A percentile compares a stretch with the other conserved stretches of the same genome.
These are phyloP conservation scores for Calonectria crousiana DNA, from an alignment of 2,329 filamentous ascomycete species.

Conservation along the genomic window DNA sequence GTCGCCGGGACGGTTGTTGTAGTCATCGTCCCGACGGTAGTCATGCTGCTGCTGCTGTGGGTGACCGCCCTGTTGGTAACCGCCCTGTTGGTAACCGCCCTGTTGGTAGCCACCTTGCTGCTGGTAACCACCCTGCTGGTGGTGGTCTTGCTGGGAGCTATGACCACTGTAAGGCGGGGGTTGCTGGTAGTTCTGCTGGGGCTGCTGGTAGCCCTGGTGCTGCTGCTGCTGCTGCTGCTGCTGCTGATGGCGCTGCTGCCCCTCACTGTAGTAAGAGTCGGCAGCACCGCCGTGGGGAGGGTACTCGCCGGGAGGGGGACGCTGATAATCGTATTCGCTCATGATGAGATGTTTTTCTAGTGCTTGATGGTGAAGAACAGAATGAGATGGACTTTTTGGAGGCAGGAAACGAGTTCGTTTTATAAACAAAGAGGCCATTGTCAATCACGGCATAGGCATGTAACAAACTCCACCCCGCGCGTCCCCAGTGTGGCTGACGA, in stretches of 20 bases:
- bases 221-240: background rate
- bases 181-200: background rate
- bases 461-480: conserved; percentile 7
- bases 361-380: background rate
- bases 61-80: background rate
- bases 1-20: background rate
- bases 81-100: background rate
- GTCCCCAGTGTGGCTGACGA: conserved; percentile 16
- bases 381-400: too few species aligned
- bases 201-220: background rate
- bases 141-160: conserved; percentile 5
- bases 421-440: background rate
- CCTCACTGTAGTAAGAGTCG: conserved; percentile 4
- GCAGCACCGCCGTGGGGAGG: background rate
- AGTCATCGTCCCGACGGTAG: background rate
- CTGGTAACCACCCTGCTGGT: conserved; percentile 1
- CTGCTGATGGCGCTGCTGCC: background rate
- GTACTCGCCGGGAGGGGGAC: conserved; percentile 10
- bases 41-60: background rate
- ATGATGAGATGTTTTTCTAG: background rate
- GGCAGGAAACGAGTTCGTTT: background rate
- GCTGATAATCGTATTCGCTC: conserved; percentile 9
- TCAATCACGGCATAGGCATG: background rate
- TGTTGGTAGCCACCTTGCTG: background rate
- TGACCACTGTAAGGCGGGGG: background rate